phyloP scores from a whole-genome alignment of 148 eudicot species.

The Camellia sinensis region DNA sequence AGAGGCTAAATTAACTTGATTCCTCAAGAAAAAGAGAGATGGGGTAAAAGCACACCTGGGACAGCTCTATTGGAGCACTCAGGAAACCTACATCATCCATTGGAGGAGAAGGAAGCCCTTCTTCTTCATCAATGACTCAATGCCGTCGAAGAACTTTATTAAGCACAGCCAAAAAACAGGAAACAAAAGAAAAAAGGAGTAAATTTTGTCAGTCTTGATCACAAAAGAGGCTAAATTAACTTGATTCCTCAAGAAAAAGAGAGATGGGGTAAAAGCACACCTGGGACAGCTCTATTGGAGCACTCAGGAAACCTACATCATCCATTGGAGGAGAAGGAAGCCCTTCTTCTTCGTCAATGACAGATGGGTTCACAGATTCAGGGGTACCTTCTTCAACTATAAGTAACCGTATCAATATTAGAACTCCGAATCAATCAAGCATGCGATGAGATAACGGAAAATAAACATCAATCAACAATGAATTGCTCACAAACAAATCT shows the following conservation, averaged over 20 bases:
- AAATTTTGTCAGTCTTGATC: constrained; percentile 32
- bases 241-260: not conserved
- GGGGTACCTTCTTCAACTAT: constrained; percentile 51
- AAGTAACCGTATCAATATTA: not conserved
- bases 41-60: constrained; percentile 40
- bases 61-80: constrained; percentile 43
- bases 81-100: constrained; percentile 66
- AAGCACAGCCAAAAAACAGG: constrained; percentile 17
- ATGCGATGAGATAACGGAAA: not conserved
- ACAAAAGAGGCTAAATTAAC: not conserved
- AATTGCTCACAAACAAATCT: too few relatives aligned
- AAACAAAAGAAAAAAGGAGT: constrained; percentile 12
- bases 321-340: constrained; percentile 93
- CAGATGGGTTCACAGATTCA: constrained; percentile 73
- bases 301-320: constrained; percentile 48
- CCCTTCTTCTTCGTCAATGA: constrained; percentile 80
- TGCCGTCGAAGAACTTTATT: constrained; percentile 75
- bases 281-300: constrained; percentile 55
- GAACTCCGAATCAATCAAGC: not conserved
- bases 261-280: constrained; percentile 24
- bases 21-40: not conserved
- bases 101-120: constrained; percentile 94
- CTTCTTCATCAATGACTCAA: constrained; percentile 84
- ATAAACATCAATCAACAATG: not conserved
- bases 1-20: not conserved